Base-by-base conservation (phyloP, 208 protist genomes). In the Leishmania major region DNA sequence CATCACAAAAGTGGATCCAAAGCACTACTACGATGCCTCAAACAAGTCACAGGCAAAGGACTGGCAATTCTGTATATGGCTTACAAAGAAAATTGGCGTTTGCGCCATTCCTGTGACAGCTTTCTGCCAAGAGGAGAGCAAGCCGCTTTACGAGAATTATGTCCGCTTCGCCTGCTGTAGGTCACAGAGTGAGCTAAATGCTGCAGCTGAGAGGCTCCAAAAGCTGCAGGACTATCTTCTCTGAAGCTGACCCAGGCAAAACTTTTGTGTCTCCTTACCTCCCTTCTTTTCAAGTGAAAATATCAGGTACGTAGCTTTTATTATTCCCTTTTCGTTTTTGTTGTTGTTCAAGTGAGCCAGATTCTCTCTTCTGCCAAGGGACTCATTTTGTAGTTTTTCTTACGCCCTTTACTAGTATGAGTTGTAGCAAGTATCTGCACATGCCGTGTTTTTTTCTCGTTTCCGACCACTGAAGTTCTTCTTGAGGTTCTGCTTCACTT, bases 91-190 rank as follows among this genome's bases (percentile, higher is more conserved):
- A 0, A 90, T 96, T 77, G 95, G 95, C 31, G 94, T 98, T 0
- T 93, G 94, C 45, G 90, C 90, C 0, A 98, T 99, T 72, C 96
- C 96, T 7, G 88, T 89, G 1, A 94, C 87, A 1, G 89, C 94
- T 1, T 98, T 98, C 75, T 97, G 93, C 88, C 80, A 55, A 13
- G 71, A 83, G 3, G 83, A 87, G 35, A 91, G 91, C 79, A 81
- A 81, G 40, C 77, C 84, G 10, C 74, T 95, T 5, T 93, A 90
- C 64, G 88, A 93, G 40, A 88, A 92, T 64, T 97, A 92, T 78
- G 94, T 91, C 6, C 88, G 97, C 7, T 98, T 98, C 79, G 91
- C 92, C 15, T 97, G 94, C 81, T 98, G 97, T 82, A 98, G 97
- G 87, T 87, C 88, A 17, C 89, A 96, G n/a, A 86, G 85, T 3